Evolutionary conservation across 1,284 basidiomycete species (phyloP), one percentile per base, ranked within the genome.

Genomic region (Fomitopsis betulina): DNA sequence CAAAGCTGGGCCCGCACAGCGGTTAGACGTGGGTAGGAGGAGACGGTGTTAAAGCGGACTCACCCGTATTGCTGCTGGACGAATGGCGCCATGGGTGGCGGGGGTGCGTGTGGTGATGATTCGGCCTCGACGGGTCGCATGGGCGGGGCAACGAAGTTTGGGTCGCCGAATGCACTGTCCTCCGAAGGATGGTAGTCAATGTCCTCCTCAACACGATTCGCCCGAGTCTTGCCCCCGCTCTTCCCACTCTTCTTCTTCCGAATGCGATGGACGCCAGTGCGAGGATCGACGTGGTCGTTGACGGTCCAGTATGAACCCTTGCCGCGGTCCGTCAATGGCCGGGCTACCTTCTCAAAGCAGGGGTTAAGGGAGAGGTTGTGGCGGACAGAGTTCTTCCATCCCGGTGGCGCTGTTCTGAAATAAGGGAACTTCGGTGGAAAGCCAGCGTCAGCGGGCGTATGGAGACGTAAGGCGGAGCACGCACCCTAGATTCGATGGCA

Each of bases 341-440:
- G 85, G 1, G 93, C 86, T 12, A 95, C 90, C 72, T 95, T 95
- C 72, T 94, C 88, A 70, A 96, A 96, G 67, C 93, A 95, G 61
- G 94, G 93, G 71, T 96, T 96, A 62, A 96, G 81, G 8, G 93
- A 95, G 21, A 97, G 81, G 67, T 96, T 96, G 75, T 96, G 94
- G 52, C 94, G 87, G 64, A 97, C 94, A 42, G 94, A 96, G 72
- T 96, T 96, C 88, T 93, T 93, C 90, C 90, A 93, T 23, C 90
- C 90, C 60, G 85, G 85, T 43, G 90, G 90, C 12, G 90, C 90
- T 47, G 80, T 85, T 70, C 87, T 77, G 73, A 93, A 93, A 70
- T 92, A 93, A 15, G 91, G 91, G 69, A 92, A 93, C 90, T 92
- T 37, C 35, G 35, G 35, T 15, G 64, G 2, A 3, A 21, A 62